These are phyloP conservation scores for Trypanosoma conorhini DNA, from an alignment of 208 protist species.

Conservation along the genomic window DNA sequence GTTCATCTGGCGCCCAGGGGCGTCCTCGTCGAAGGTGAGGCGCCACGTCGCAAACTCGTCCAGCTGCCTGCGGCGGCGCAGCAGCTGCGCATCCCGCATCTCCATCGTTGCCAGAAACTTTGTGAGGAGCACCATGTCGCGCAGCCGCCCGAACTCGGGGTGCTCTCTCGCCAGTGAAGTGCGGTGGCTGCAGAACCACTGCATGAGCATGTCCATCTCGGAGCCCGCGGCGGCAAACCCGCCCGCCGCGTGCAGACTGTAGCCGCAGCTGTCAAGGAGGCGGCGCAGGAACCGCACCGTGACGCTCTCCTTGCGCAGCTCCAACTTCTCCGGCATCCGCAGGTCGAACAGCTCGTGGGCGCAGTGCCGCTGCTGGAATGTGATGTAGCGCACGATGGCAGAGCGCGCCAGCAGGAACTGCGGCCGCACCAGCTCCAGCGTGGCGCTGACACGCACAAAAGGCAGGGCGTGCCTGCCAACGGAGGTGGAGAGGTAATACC, in stretches of 20 bases:
- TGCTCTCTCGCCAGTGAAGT: conserved; percentile 60
- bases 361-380: conserved; percentile 23
- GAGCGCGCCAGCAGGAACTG: conserved; percentile 8
- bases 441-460: conserved; percentile 44
- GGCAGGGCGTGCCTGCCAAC: conserved; percentile 43
- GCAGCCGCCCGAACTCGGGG: conserved; percentile 55
- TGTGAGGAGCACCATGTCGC: conserved; percentile 65
- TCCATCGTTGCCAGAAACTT: conserved; percentile 87
- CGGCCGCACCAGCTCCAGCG: conserved; percentile 39
- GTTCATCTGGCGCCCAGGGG: conserved; percentile 67
- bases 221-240: conserved; percentile 17
- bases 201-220: conserved; percentile 82
- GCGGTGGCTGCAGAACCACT: conserved; percentile 62
- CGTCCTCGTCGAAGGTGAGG: conserved; percentile 80
- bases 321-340: conserved; percentile 75
- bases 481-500: conserved; percentile 67
- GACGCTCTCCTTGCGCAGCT: conserved; percentile 61
- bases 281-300: conserved; percentile 65
- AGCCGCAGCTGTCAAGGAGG: conserved; percentile 57
- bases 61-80: conserved; percentile 60
- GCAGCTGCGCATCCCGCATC: conserved; percentile 66
- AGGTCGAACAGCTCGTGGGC: conserved; percentile 65
- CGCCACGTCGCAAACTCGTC: conserved; percentile 61
- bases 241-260: conserved; percentile 19
- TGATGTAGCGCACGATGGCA: conserved; percentile 66